These are phyloP conservation scores for Patellaria atrata DNA, from an alignment of 495 filamentous ascomycete genomes.

Conservation along the genomic window DNA sequence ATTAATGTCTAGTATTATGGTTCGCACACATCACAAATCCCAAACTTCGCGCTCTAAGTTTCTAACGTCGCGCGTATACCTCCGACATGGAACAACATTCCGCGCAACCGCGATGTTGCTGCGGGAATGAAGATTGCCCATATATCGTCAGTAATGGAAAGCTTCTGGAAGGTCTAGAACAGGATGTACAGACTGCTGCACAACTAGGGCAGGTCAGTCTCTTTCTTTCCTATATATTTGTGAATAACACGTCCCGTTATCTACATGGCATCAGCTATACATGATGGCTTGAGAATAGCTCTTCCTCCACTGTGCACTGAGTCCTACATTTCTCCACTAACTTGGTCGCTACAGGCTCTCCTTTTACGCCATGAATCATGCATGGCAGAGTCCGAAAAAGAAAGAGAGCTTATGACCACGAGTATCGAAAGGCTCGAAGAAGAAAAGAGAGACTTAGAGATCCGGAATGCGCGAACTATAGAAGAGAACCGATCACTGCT, in stretches of 20 bases:
- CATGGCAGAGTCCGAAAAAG: constrained; percentile 75
- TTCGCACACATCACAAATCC: too few species aligned
- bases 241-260: too few species aligned
- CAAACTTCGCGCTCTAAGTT: too few species aligned
- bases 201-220: constrained; percentile 71
- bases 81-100: too few species aligned
- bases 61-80: too few species aligned
- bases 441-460: constrained; percentile 61
- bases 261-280: too few species aligned
- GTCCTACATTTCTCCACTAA: constrained; percentile 41
- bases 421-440: constrained; percentile 63
- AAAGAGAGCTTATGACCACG: constrained; percentile 51
- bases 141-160: constrained; percentile 69
- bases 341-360: constrained; percentile 68
- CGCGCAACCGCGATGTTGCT: constrained; percentile 67
- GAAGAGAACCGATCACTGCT: constrained; percentile 68
- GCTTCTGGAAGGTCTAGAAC: constrained; percentile 66
- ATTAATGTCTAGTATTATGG: too few species aligned
- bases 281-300: not conserved
- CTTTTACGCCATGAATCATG: constrained; percentile 85
- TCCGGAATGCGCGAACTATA: constrained; percentile 53
- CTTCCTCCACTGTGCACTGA: not conserved
- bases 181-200: constrained; percentile 71
- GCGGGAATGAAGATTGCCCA: constrained; percentile 64
- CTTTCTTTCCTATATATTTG: not conserved